Conservation (phyloP, 345 rosid species). For the Mallotus nudiflorus region DNA sequence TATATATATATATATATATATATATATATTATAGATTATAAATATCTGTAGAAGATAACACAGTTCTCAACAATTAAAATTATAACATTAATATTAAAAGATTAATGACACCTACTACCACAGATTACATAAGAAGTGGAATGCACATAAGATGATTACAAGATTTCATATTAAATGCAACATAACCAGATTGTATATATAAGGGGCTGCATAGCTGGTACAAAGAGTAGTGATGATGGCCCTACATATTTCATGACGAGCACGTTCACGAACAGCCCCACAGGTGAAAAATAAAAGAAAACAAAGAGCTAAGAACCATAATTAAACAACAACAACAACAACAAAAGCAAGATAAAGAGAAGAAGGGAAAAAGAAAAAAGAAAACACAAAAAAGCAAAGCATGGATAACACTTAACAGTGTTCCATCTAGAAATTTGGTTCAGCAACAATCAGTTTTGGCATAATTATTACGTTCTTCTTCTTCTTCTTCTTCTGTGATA, state of each 20-base stretch:
- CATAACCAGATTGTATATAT: neutral
- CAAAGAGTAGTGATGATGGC: constrained; percentile 13
- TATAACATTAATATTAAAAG: no score
- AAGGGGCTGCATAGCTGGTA: constrained; percentile 8
- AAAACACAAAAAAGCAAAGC: constrained; percentile 14
- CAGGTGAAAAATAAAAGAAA: constrained; percentile 27
- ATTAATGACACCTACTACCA: no score
- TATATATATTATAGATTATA: no score
- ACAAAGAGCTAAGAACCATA: constrained; percentile 19
- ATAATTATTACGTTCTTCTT: constrained; percentile 15
- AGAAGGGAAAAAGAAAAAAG: neutral
- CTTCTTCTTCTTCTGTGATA: constrained; percentile 30
- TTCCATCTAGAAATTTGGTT: constrained; percentile 27
- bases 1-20: no score
- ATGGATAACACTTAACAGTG: constrained; percentile 7
- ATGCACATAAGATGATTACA: neutral
- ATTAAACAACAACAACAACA: constrained; percentile 27
- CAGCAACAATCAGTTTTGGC: constrained; percentile 15
- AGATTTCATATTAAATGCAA: neutral
- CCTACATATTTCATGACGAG: constrained; percentile 53
- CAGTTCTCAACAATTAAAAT: no score
- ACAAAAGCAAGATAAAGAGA: constrained; percentile 18
- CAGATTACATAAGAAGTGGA: constrained; percentile 2
- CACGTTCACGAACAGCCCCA: constrained; percentile 57
- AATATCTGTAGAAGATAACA: no score